phyloP scores from a whole-genome alignment of 1,284 basidiomycete genomes.

The Ceratobasidium sp. region DNA sequence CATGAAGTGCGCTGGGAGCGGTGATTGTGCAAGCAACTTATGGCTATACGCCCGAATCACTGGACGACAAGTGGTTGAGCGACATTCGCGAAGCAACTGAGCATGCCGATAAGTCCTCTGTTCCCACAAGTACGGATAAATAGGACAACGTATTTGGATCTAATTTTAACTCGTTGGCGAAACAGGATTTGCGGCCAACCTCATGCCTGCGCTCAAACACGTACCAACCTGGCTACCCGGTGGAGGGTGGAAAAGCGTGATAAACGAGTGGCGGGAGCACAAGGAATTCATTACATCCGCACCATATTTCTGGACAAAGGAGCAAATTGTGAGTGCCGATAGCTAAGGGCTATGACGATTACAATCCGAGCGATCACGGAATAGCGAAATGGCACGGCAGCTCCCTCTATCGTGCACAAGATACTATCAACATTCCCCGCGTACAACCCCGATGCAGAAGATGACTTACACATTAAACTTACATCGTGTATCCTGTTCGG shows the following conservation, averaged over 20 bases:
- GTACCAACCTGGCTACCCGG: slow-evolving; percentile 16
- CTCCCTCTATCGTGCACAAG: slow-evolving; percentile 13
- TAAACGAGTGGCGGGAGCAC: slow-evolving; percentile 8
- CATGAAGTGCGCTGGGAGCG: slow-evolving; percentile 9
- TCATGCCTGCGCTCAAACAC: slow-evolving; percentile 8
- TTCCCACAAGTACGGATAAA: slow-evolving; percentile 10
- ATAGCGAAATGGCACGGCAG: neutral
- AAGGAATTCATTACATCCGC: slow-evolving; percentile 2
- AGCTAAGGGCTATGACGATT: neutral
- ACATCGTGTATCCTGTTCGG: neutral
- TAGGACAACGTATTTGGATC: no score
- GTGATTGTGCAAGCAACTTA: neutral
- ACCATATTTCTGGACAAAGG: slow-evolving; percentile 17
- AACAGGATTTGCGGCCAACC: slow-evolving; percentile 11
- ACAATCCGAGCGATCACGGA: no score
- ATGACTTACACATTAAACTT: slow-evolving; percentile 20
- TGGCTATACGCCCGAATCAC: slow-evolving; percentile 13
- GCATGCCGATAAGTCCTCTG: neutral
- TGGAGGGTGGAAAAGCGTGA: neutral
- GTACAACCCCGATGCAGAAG: neutral
- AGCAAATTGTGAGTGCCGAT: slow-evolving; percentile 7
- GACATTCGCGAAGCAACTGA: neutral
- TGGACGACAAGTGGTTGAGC: slow-evolving; percentile 16
- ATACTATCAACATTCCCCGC: slow-evolving; percentile 4
- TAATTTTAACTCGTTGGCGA: neutral